Percentiles rank a stretch among this genome's conserved stretches.
These are phyloP conservation scores for Alternaria angustiovoidea DNA, from an alignment of 2,329 filamentous ascomycete species.

Conservation along the genomic window DNA sequence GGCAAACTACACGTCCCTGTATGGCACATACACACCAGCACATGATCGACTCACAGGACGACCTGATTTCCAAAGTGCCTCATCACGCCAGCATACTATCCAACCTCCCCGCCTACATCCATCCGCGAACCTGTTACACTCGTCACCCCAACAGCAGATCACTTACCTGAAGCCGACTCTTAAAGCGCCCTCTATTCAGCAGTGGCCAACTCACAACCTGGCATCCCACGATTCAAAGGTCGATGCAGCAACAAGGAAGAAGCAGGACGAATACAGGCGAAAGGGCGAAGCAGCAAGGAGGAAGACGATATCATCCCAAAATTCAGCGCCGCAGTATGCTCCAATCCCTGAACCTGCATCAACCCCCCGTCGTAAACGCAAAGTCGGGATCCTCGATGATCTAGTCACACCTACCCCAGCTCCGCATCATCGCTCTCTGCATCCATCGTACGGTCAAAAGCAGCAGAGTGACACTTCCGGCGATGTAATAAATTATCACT, in stretches of 20 bases:
- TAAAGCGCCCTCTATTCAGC: conserved; percentile 15
- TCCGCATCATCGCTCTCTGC: not conserved
- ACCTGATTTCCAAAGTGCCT: not conserved
- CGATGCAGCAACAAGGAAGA: conserved; percentile 5
- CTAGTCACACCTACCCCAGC: not conserved
- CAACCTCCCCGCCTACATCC: not conserved
- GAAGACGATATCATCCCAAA: not conserved
- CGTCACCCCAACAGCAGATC: not conserved
- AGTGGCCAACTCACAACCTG: conserved; percentile 24
- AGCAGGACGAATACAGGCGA: conserved; percentile 10
- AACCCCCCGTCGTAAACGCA: conserved; percentile 3
- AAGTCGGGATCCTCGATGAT: not conserved
- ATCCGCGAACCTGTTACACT: not conserved
- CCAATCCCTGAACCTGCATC: not conserved
- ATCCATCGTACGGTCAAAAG: not conserved
- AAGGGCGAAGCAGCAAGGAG: conserved; percentile 3
- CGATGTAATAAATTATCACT: not conserved
- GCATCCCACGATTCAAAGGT: conserved; percentile 6
- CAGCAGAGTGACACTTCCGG: not conserved
- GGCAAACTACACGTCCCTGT: not conserved
- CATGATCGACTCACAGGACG: not conserved
- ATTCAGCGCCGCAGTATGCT: not conserved
- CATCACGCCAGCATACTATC: not conserved
- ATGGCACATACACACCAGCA: not conserved
- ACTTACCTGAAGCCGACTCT: not conserved